Conservation (phyloP, 2,329 filamentous ascomycete species). For the Harringtonia aguacate region DNA sequence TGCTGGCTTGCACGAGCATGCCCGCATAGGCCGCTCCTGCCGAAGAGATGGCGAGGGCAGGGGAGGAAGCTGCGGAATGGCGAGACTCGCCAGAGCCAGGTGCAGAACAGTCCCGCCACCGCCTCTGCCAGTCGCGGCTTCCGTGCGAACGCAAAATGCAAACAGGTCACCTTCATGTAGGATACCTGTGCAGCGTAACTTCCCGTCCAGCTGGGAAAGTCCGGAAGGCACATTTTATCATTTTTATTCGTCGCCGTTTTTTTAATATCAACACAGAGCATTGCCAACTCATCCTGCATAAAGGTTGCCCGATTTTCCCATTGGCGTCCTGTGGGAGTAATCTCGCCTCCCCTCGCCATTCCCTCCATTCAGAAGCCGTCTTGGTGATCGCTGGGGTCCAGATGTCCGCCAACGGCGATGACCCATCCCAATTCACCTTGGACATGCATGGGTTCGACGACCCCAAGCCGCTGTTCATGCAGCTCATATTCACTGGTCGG, state of each 20-base stretch:
- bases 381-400: not conserved
- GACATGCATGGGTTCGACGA: conserved; percentile 22
- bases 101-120: too few relatives aligned
- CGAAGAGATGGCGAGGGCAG: too few relatives aligned
- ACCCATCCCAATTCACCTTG: conserved; percentile 8
- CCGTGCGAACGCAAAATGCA: too few relatives aligned
- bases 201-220: not conserved
- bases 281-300: conserved; percentile 4
- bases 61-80: too few relatives aligned
- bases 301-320: conserved; percentile 1
- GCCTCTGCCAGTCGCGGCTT: too few relatives aligned
- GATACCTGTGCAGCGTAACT: too few relatives aligned
- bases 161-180: too few relatives aligned
- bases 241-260: not conserved
- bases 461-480: conserved; percentile 30
- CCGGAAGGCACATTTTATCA: not conserved
- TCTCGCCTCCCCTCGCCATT: conserved; percentile 1
- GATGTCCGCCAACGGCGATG: not conserved
- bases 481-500: conserved; percentile 20
- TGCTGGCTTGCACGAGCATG: too few relatives aligned
- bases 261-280: conserved; percentile 35
- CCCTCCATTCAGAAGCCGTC: not conserved
- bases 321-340: not conserved
- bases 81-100: too few relatives aligned
- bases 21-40: too few relatives aligned